phyloP scores from a whole-genome alignment of 768 basidiomycete genomes.

The Amanita polypyramis region DNA sequence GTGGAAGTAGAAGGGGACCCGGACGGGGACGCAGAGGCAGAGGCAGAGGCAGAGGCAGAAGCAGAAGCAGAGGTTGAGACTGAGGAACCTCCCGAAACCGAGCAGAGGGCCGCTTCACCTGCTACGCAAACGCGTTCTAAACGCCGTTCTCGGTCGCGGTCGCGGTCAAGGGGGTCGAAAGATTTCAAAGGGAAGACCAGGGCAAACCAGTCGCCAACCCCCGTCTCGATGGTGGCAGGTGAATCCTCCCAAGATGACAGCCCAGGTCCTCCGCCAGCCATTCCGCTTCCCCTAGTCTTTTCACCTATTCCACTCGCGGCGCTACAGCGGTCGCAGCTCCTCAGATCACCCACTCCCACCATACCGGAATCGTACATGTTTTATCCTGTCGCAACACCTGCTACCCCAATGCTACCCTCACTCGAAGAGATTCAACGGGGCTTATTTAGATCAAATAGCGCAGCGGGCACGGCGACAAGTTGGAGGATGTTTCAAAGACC shows the following conservation, averaged over 20 bases:
- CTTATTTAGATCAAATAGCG: slow-evolving; percentile 85
- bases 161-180: slow-evolving; percentile 65
- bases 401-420: slow-evolving; percentile 61
- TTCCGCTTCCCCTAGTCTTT: slow-evolving; percentile 26
- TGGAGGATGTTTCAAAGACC: slow-evolving; percentile 72
- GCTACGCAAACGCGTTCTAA: slow-evolving; percentile 39
- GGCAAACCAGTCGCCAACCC: slow-evolving; percentile 35
- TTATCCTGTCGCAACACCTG: slow-evolving; percentile 56
- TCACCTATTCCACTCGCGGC: slow-evolving; percentile 46
- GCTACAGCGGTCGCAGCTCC: slow-evolving; percentile 33
- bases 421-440: slow-evolving; percentile 71
- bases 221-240: slow-evolving; percentile 33
- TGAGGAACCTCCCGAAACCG: slow-evolving; percentile 24
- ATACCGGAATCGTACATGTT: slow-evolving; percentile 45
- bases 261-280: slow-evolving; percentile 25
- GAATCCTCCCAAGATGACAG: slow-evolving; percentile 70
- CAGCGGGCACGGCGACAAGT: slow-evolving; percentile 61
- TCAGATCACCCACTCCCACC: slow-evolving; percentile 43
- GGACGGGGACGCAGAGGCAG: slow-evolving; percentile 14
- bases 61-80: slow-evolving; percentile 12
- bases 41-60: slow-evolving; percentile 14
- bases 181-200: slow-evolving; percentile 59
- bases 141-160: slow-evolving; percentile 70
- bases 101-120: slow-evolving; percentile 33
- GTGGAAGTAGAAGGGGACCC: slow-evolving; percentile 10